Evolutionary conservation across 1,139 yeast species (phyloP), one percentile per base, ranked within the genome.

Genomic region (Taphrina flavorubra): DNA sequence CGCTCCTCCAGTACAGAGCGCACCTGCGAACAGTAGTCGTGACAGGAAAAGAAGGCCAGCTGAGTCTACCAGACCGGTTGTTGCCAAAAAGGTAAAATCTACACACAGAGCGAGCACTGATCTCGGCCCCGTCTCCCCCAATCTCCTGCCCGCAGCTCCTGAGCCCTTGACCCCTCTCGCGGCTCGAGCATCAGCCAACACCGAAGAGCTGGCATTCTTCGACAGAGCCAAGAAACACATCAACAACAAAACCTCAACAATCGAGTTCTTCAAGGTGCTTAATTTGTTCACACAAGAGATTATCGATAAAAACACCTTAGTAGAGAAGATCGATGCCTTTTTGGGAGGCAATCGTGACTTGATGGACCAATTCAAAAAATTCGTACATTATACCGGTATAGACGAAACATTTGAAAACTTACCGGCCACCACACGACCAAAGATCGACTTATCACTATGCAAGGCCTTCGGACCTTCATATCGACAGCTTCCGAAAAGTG

Each of bases 181-280:
- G 39, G 65, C 71, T n/a, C 73, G 74, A 47, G 71, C 74, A 40
- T 65, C 74, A 11, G 75, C 74, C 31, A 67, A 75, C 31, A 69
- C 74, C 11, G 97, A 92, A 75, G 99, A 94, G 78, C 86, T 95
- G 47, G 83, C 87, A 6, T 94, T 92, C 77, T 94, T 94, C 76
- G 99, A 94, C 77, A 89, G 88, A 77, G 97, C 90, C 34, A 94
- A 94, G 79, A 91, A 90, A 77, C 88, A 88, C 3, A 87, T 94
- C 76, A 95, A 96, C 44, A 90, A 90, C 78, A 92, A 91, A 77
- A 96, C 89, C 77, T 86, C 91, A 13, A 94, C 94, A 78, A 89
- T 89, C 73, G 99, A 94, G 79, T 94, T 94, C 77, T 82, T 94
- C 77, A 94, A 94, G 78, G 83, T 94, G 69, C 81, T 94, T 74